phyloP scores from a whole-genome alignment of 1,284 basidiomycete genomes.

The Tremellales sp. region DNA sequence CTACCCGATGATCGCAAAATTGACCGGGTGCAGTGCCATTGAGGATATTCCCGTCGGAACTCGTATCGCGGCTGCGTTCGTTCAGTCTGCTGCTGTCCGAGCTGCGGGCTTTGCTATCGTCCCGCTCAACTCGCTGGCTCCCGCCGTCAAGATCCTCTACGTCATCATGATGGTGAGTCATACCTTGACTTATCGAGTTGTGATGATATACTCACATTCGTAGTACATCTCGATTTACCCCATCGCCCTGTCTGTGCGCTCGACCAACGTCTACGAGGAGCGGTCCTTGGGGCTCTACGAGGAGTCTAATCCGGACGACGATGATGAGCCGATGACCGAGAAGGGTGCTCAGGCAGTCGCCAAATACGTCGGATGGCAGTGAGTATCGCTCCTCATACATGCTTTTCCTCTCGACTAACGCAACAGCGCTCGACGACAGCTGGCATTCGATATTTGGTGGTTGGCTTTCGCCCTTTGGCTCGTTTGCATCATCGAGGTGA shows the following conservation, averaged over 20 bases:
- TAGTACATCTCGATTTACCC: conserved; percentile 53
- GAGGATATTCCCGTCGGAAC: conserved; percentile 66
- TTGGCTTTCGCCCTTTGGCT: conserved; percentile 70
- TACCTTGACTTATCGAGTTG: too few relatives aligned
- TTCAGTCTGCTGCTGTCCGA: conserved; percentile 73
- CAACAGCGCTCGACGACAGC: conserved; percentile 64
- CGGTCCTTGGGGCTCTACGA: conserved; percentile 72
- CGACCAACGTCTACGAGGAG: conserved; percentile 98
- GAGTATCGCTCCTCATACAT: conserved; percentile 8
- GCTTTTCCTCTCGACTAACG: background rate
- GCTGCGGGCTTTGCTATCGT: conserved; percentile 83
- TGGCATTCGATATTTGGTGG: conserved; percentile 95
- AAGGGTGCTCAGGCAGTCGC: conserved; percentile 48
- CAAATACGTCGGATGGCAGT: conserved; percentile 48
- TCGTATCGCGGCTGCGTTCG: conserved; percentile 61
- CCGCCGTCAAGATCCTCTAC: conserved; percentile 83
- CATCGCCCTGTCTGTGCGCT: conserved; percentile 70
- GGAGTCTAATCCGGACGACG: conserved; percentile 53
- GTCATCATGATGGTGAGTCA: conserved; percentile 84
- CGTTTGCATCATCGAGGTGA: conserved; percentile 80
- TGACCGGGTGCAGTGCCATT: conserved; percentile 56
- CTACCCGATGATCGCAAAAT: background rate
- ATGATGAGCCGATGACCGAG: conserved; percentile 37
- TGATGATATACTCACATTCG: conserved; percentile 6
- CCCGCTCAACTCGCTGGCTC: conserved; percentile 65